phyloP scores from a whole-genome alignment of 148 eudicot species.

The Diospyros lotus region DNA sequence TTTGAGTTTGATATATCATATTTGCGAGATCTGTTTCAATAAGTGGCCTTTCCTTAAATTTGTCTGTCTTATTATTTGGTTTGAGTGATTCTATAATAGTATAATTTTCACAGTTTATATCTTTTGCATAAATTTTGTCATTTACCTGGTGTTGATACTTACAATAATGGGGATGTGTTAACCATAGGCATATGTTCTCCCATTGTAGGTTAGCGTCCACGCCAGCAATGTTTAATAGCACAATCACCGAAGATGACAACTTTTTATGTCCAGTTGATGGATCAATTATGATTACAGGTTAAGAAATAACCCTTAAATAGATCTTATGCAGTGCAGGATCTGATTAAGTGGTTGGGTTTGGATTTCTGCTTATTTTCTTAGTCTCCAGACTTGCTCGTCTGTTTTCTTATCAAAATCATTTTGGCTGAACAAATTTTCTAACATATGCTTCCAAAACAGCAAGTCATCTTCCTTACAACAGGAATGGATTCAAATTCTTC shows the following conservation, averaged over 20 bases:
- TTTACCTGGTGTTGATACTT: slow-evolving; percentile 5
- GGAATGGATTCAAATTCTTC: slow-evolving; percentile 96
- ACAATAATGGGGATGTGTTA: background rate
- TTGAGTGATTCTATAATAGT: background rate
- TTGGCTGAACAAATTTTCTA: slow-evolving; percentile 6
- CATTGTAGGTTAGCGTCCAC: slow-evolving; percentile 81
- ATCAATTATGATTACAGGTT: slow-evolving; percentile 98
- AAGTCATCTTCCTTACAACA: slow-evolving; percentile 97
- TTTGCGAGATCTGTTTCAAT: background rate
- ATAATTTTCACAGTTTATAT: background rate
- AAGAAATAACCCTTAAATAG: background rate
- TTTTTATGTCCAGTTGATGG: slow-evolving; percentile 84
- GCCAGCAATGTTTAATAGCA: slow-evolving; percentile 96
- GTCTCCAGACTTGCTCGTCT: background rate
- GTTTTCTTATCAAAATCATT: background rate
- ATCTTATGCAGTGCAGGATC: background rate
- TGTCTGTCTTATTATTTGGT: background rate
- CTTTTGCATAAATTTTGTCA: background rate
- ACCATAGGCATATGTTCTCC: background rate
- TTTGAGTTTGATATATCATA: background rate
- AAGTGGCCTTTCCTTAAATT: background rate
- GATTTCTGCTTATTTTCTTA: background rate
- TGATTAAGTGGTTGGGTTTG: slow-evolving; percentile 3
- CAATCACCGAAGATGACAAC: slow-evolving; percentile 68
- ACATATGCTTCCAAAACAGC: slow-evolving; percentile 44